Conservation (phyloP, 352 stramenopile species). For the Phytopythium litorale region DNA sequence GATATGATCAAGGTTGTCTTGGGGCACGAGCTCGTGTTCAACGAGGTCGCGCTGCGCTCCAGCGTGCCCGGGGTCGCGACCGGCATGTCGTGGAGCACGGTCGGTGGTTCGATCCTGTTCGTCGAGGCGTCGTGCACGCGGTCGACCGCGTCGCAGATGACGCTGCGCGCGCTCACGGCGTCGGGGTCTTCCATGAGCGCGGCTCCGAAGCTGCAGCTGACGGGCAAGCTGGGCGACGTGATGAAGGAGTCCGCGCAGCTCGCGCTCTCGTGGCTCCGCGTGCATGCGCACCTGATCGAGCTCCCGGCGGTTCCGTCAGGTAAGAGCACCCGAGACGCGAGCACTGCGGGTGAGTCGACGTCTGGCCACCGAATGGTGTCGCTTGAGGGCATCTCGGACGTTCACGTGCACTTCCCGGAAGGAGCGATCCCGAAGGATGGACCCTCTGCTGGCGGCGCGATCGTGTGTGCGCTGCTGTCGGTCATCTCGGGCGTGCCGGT, state of each 20-base stretch:
- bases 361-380: constrained; percentile 26
- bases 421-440: constrained; percentile 89
- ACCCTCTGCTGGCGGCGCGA: constrained; percentile 82
- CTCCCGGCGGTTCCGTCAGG: constrained; percentile 18
- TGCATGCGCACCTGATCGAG: constrained; percentile 54
- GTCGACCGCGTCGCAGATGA: constrained; percentile 19
- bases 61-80: constrained; percentile 68
- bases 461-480: constrained; percentile 83
- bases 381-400: constrained; percentile 53
- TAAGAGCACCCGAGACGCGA: not conserved
- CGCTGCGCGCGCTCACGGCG: constrained; percentile 16
- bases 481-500: constrained; percentile 62
- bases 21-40: constrained; percentile 66
- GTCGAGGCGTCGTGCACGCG: constrained; percentile 80
- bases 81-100: constrained; percentile 81
- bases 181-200: constrained; percentile 14
- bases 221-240: constrained; percentile 76
- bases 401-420: constrained; percentile 90
- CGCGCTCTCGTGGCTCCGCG: constrained; percentile 78
- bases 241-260: constrained; percentile 89
- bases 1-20: constrained; percentile 56
- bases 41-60: constrained; percentile 68
- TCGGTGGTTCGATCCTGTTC: constrained; percentile 80
- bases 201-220: constrained; percentile 51
- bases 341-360: constrained; percentile 10